Evolutionary conservation across 2,329 filamentous ascomycete species (phyloP), one percentile per base, ranked within the genome.

Genomic region (Canariomyces notabilis): DNA sequence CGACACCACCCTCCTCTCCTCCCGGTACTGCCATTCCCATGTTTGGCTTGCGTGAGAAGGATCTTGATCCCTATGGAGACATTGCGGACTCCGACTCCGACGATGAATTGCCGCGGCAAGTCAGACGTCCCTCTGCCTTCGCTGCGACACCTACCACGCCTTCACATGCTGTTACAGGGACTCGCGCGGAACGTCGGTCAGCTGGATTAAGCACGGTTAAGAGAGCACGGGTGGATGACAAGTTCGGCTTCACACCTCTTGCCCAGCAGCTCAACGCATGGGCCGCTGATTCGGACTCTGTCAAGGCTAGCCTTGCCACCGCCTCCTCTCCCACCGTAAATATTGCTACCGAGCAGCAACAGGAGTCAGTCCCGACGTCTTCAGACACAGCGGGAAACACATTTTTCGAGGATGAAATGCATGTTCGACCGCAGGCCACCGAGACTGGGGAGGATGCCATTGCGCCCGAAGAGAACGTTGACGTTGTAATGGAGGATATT

Each of bases 331-430:
- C 62, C 54, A 47, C 18, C 6, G 15, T 18, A 11, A 34, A 48
- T 16, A 16, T n/a, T 19, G 6, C 5, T 8, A 46, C 39, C 14
- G 49, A 52, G 4, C 48, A 53, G 18, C 59, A 57, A 21, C 59
- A 59, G 7, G 47, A 59, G 32, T 37, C 58, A 32, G 54, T 52
- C 8, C 48, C 53, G 9, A 53, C 57, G 1, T 37, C 56, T 11
- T 51, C 57, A 2, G 64, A 64, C 2, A 55, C 58, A 6, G 67
- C 72, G 5, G 73, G 71, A 45, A 69, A 68, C 42, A 69, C 67
- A 6, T 82, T 76, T 61, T 84, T 84, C 42, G 79, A 83, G 9
- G 79, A 83, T 43, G 77, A 78, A 51, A 82, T 83, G 75, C 67
- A 58, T 21, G 65, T 70, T 26, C 68, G 67, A 5, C 36, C 41